phyloP scores from a whole-genome alignment of 139 green algal genomes.

The Closterium sp. region DNA sequence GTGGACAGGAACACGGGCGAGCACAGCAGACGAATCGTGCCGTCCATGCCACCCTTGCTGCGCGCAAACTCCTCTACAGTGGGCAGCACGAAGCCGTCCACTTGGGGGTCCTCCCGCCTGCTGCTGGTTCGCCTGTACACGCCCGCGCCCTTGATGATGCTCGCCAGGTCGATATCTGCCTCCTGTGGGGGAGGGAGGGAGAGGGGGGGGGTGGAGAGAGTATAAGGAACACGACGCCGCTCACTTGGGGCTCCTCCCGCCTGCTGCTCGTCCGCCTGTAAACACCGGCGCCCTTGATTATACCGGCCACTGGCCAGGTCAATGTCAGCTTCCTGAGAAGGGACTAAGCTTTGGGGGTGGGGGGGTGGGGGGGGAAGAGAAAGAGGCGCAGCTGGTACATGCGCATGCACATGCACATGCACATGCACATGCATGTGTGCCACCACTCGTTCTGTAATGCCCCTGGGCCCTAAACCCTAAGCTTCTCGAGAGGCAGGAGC shows the following conservation, averaged over 20 bases:
- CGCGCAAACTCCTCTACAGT: constrained; percentile 19
- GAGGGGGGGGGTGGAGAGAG: not conserved
- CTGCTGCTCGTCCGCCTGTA: constrained; percentile 6
- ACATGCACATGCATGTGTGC: no score
- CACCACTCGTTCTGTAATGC: no score
- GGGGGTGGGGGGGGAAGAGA: not conserved
- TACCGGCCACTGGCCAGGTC: not conserved
- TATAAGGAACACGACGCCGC: not conserved
- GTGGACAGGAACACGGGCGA: not conserved
- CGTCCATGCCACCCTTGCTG: constrained; percentile 1
- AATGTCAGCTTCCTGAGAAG: constrained; percentile 4
- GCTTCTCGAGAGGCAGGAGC: no score
- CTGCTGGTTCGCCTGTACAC: constrained; percentile 7
- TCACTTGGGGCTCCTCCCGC: not conserved
- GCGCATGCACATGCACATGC: no score
- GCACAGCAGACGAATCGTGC: not conserved
- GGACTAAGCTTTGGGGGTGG: not conserved
- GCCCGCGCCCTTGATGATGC: constrained; percentile 11
- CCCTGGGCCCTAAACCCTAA: no score
- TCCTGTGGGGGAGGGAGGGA: constrained; percentile 12
- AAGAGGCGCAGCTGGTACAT: no score
- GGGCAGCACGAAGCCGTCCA: constrained; percentile 35
- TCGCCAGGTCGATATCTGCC: constrained; percentile 14
- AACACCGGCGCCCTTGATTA: not conserved
- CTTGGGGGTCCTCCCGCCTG: not conserved